Percentiles rank a stretch among this genome's conserved stretches.
These are phyloP conservation scores for Naumovozyma castellii DNA, from an alignment of 805 yeast genomes.

Conservation along the genomic window DNA sequence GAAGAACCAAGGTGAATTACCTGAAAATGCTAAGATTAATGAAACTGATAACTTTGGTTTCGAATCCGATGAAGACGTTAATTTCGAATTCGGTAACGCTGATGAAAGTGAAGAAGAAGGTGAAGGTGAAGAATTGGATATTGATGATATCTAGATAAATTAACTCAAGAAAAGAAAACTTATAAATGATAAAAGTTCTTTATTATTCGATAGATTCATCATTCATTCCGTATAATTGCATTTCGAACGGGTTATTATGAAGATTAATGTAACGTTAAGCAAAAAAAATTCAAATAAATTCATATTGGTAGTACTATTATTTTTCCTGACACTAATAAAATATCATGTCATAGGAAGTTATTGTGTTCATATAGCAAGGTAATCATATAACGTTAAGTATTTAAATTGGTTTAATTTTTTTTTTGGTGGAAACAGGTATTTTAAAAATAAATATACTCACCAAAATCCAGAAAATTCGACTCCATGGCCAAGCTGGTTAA, in stretches of 20 bases:
- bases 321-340: background rate
- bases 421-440: too few relatives aligned
- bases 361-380: background rate
- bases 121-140: conserved; percentile 58
- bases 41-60: conserved; percentile 96
- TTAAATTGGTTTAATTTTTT: too few relatives aligned
- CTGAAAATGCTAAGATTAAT: conserved; percentile 93
- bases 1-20: conserved; percentile 92
- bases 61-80: conserved; percentile 94
- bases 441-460: too few relatives aligned
- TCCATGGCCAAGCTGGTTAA: conserved; percentile 53
- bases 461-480: too few relatives aligned
- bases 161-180: too few relatives aligned
- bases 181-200: too few relatives aligned
- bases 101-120: conserved; percentile 71
- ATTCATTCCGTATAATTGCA: background rate
- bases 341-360: too few relatives aligned
- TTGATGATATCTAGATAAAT: conserved; percentile 75
- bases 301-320: background rate
- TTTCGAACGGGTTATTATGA: background rate
- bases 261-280: conserved; percentile 5
- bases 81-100: conserved; percentile 95
- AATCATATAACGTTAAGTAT: too few relatives aligned
- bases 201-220: background rate
- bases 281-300: too few relatives aligned